Percentiles rank a stretch among this genome's conserved stretches.
Conservation (phyloP, 2,329 filamentous ascomycete genomes). For the Venturia oleaginea region DNA sequence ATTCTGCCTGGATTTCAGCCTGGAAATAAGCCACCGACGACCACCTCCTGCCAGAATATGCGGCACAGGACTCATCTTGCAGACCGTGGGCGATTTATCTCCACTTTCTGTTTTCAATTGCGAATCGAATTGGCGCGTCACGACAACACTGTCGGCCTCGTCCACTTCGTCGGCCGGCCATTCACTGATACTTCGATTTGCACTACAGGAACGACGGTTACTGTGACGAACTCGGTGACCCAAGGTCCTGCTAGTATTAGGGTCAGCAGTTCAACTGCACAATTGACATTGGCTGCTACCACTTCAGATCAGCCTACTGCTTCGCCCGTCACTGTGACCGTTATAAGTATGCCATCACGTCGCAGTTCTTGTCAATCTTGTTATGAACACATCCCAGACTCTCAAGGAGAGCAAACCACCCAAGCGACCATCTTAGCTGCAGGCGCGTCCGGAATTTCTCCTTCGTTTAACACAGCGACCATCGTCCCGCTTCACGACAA, state of each 20-base stretch:
- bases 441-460: neutral
- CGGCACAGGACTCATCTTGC: conserved; percentile 3
- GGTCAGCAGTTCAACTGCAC: neutral
- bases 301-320: neutral
- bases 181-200: neutral
- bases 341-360: neutral
- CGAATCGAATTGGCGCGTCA: conserved; percentile 7
- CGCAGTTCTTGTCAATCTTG: neutral
- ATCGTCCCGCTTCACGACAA: neutral
- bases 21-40: no score
- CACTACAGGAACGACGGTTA: neutral
- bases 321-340: neutral
- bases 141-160: neutral
- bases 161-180: neutral
- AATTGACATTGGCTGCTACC: neutral
- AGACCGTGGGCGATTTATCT: conserved; percentile 6
- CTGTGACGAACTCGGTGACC: neutral
- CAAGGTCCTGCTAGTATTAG: neutral
- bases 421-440: neutral
- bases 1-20: no score
- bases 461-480: neutral
- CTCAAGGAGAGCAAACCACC: neutral
- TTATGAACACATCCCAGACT: neutral
- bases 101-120: conserved; percentile 12
- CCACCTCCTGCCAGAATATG: neutral